Percentiles rank a stretch among this genome's conserved stretches.
Conservation (phyloP, 306 rosid species). For the Neltuma alba region DNA sequence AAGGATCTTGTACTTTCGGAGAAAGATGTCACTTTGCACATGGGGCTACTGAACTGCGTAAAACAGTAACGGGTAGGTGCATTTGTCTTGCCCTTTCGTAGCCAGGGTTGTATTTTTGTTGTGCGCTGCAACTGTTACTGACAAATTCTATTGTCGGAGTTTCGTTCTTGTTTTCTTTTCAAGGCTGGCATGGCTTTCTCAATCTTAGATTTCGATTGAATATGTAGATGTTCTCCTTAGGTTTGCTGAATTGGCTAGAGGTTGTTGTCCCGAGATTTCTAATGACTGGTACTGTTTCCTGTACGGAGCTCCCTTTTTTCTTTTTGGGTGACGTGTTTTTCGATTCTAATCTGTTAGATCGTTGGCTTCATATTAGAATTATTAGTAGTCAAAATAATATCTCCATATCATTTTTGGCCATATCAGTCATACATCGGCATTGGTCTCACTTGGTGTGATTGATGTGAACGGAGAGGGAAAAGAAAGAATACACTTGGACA, state of each 20-base stretch:
- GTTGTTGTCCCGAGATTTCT: not conserved
- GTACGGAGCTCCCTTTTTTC: not conserved
- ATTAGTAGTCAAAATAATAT: too few species aligned
- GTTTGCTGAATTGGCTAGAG: constrained; percentile 7
- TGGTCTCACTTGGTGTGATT: too few species aligned
- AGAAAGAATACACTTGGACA: too few species aligned
- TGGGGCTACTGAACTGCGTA: constrained; percentile 83
- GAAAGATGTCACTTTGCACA: constrained; percentile 98
- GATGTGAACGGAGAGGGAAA: too few species aligned
- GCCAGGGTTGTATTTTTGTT: constrained; percentile 37
- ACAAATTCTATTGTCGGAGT: constrained; percentile 42
- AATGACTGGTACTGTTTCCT: not conserved
- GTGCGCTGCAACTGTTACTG: constrained; percentile 52
- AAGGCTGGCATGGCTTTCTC: constrained; percentile 26
- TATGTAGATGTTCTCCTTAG: not conserved
- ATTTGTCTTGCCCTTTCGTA: constrained; percentile 27
- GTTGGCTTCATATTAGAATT: not conserved
- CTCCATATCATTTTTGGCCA: not conserved
- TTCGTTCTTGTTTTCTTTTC: constrained; percentile 36
- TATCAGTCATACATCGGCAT: not conserved
- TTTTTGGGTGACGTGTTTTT: not conserved
- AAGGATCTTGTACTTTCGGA: constrained; percentile 96
- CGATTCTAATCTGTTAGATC: not conserved
- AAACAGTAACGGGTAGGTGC: constrained; percentile 37
- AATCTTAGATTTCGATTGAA: constrained; percentile 9